A percentile compares a stretch with the other conserved stretches of the same genome.
Conservation (phyloP, 371 early-diverging fungal genomes). For the Mucor irregularis region DNA sequence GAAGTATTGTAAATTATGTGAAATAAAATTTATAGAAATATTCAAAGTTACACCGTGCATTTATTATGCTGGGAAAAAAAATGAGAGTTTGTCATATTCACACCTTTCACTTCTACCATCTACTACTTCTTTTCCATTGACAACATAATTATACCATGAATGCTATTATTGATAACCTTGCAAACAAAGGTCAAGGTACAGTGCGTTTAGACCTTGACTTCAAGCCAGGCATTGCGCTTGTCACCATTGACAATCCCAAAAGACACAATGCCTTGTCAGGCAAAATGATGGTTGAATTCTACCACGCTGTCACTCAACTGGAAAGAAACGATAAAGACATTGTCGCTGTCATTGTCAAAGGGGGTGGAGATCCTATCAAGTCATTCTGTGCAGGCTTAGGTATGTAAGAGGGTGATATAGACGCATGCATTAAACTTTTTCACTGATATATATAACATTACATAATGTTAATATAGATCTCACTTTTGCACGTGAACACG, state of each 20-base stretch:
- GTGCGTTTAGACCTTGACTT: slow-evolving; percentile 39
- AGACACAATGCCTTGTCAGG: slow-evolving; percentile 70
- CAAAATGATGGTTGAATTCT: slow-evolving; percentile 72
- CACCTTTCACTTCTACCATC: no score
- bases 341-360: slow-evolving; percentile 58
- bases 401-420: slow-evolving; percentile 25
- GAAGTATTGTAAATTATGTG: slow-evolving; percentile 23
- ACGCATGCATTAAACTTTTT: not conserved
- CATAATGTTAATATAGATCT: slow-evolving; percentile 39
- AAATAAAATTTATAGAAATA: slow-evolving; percentile 9
- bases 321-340: slow-evolving; percentile 28
- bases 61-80: no score
- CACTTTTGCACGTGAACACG: slow-evolving; percentile 47
- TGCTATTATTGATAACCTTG: slow-evolving; percentile 1
- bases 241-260: slow-evolving; percentile 52
- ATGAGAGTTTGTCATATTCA: no score
- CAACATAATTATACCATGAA: slow-evolving; percentile 12
- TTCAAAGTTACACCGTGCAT: no score
- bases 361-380: slow-evolving; percentile 34
- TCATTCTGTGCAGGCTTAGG: slow-evolving; percentile 72
- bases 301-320: slow-evolving; percentile 53
- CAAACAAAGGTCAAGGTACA: slow-evolving; percentile 42
- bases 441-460: not conserved
- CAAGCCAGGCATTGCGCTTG: slow-evolving; percentile 49
- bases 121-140: no score